A percentile compares a stretch with the other conserved stretches of the same genome.
Evolutionary conservation across 495 filamentous ascomycete species (phyloP).

Genomic region (Neurospora tetrasperma): DNA sequence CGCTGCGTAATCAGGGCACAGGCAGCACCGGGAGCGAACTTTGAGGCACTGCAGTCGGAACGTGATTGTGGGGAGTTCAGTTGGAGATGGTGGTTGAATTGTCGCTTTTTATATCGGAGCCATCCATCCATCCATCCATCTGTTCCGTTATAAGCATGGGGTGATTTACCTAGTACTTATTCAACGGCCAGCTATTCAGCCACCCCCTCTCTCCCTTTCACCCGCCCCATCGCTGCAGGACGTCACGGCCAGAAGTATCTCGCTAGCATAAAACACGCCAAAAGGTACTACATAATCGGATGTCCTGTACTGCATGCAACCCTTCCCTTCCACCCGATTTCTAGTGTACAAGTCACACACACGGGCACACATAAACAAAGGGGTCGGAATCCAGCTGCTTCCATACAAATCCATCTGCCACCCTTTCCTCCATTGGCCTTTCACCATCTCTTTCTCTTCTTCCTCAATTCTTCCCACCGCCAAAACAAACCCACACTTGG

Average conservation of each 20-base stretch:
- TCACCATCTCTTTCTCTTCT: background rate
- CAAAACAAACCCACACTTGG: background rate
- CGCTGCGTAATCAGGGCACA: background rate
- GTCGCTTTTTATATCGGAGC: background rate
- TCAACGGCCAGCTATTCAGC: background rate
- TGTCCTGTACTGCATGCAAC: background rate
- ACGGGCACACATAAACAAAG: background rate
- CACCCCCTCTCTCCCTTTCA: background rate
- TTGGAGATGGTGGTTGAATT: background rate
- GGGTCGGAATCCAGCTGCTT: background rate
- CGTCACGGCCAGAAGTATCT: background rate
- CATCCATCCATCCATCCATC: background rate
- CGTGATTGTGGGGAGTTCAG: background rate
- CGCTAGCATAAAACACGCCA: background rate
- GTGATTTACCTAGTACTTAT: background rate
- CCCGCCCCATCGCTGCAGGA: background rate
- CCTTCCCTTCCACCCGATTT: background rate
- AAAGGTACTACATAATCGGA: background rate
- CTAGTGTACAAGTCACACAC: background rate
- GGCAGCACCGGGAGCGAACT: background rate
- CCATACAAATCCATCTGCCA: background rate
- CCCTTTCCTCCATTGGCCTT: background rate
- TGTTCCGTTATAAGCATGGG: background rate
- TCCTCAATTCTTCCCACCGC: background rate
- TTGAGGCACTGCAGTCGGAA: background rate